Evolutionary conservation across 306 rosid species (phyloP), one percentile per base, ranked within the genome.

Genomic region (Castanea mollissima): DNA sequence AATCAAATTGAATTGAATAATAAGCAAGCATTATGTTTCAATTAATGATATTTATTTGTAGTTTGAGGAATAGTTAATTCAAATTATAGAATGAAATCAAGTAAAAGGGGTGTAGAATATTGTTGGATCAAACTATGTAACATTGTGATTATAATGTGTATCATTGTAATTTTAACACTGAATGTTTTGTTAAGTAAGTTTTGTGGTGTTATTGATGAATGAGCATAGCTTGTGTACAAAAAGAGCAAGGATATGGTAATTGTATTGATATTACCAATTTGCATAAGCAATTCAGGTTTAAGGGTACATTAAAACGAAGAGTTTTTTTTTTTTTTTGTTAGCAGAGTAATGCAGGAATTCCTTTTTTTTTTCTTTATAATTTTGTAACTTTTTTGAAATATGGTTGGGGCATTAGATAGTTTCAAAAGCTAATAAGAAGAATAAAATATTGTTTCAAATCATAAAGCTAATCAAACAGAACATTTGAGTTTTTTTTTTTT

Each of bases 1-100:
- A 82, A 78, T 25, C 69, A 34, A 69, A 81, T 38, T 21, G 34
- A 67, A 2, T 35, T 68, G 72, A 34, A 68, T 68, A 6, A 68
- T 34, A 35, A 65, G 51, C 54, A 9, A 68, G 72, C 72, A 5
- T 31, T 68, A 68, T 68, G 9, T 68, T 14, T 34, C 71, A 34
- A 34, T 2, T 67, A 67, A 18, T 32, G 5, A 35, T 68, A 35
- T 34, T 35, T 18, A 18, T 19, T 6, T 11, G 72, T 68, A 35
- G 18, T 68, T 68, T 35, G 72, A 68, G 72, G 49, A 59, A 68
- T 68, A 35, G 72, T 64, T 46, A 46, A 34, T 65, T 8, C 21
- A 32, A 31, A 31, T 31, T 65, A 32, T 65, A 32, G 34, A 32
- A 1, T 3, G 46, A 7, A 65, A 65, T 15, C 44, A 19, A 68